Conservation (phyloP, 2,329 filamentous ascomycete genomes). For the Didymellaceae sp. region DNA sequence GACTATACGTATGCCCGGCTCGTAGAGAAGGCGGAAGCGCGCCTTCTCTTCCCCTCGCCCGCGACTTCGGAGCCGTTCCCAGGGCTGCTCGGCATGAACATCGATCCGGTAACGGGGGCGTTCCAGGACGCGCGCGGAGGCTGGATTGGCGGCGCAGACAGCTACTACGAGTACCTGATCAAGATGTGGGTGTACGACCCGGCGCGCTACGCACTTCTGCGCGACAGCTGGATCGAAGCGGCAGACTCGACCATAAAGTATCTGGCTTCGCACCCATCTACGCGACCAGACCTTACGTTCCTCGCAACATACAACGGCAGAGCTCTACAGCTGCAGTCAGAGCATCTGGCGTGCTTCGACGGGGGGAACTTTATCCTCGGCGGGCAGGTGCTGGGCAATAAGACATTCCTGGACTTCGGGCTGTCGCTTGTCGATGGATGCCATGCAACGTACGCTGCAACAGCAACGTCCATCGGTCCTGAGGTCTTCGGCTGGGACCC, state of each 20-base stretch:
- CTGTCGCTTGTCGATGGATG: conserved; percentile 74
- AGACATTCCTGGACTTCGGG: conserved; percentile 76
- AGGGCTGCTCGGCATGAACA: conserved; percentile 72
- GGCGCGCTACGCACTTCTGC: conserved; percentile 67
- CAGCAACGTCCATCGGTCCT: conserved; percentile 76
- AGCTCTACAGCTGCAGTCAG: conserved; percentile 46
- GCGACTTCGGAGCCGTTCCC: conserved; percentile 73
- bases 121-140: conserved; percentile 73
- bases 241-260: conserved; percentile 77
- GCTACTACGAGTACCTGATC: conserved; percentile 88
- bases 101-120: conserved; percentile 68
- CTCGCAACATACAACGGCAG: conserved; percentile 63
- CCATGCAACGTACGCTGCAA: conserved; percentile 73
- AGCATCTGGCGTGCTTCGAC: conserved; percentile 76
- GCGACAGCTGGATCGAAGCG: conserved; percentile 74
- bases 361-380: conserved; percentile 87
- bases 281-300: conserved; percentile 75
- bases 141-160: conserved; percentile 79
- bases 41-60: conserved; percentile 72
- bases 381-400: conserved; percentile 69
- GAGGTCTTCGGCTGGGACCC: conserved; percentile 60
- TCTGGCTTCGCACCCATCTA: conserved; percentile 71
- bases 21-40: conserved; percentile 70
- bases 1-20: conserved; percentile 70
- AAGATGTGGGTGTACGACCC: conserved; percentile 89